phyloP scores from a whole-genome alignment of 345 rosid species.

The Corymbia maculata region DNA sequence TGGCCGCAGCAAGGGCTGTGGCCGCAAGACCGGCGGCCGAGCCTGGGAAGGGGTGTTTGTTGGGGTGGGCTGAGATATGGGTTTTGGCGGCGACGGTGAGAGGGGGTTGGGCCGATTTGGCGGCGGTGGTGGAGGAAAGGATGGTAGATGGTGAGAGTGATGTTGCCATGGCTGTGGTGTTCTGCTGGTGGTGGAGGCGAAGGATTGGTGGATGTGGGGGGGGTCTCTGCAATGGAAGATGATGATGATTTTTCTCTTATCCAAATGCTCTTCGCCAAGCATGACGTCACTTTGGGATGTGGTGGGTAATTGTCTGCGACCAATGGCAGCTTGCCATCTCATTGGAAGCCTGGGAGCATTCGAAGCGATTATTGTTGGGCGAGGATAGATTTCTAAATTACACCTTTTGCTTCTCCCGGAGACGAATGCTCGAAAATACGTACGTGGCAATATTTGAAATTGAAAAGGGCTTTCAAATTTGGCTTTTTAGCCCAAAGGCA shows the following conservation, averaged over 20 bases:
- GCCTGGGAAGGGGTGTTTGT: constrained; percentile 13
- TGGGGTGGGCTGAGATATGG: constrained; percentile 4
- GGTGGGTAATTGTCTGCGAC: neutral
- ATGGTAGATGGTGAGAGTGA: constrained; percentile 41
- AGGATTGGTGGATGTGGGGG: neutral
- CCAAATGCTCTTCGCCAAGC: neutral
- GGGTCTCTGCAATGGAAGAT: neutral
- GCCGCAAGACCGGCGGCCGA: constrained; percentile 24
- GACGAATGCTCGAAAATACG: neutral
- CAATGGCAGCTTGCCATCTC: neutral
- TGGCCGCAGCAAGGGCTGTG: constrained; percentile 39
- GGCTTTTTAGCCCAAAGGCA: neutral
- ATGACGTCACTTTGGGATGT: neutral
- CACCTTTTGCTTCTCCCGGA: neutral
- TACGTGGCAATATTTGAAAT: neutral
- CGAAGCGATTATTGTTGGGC: neutral
- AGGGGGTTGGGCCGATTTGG: constrained; percentile 7
- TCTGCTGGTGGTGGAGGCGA: neutral
- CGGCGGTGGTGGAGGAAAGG: constrained; percentile 8
- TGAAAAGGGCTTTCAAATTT: neutral
- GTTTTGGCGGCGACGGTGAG: neutral
- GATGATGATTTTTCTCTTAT: neutral
- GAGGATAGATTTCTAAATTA: accelerated
- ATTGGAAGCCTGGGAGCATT: neutral
- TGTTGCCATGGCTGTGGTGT: constrained; percentile 40